These are phyloP conservation scores for Xylariaceae sp. DNA, from an alignment of 2,329 filamentous ascomycete species.

Conservation along the genomic window DNA sequence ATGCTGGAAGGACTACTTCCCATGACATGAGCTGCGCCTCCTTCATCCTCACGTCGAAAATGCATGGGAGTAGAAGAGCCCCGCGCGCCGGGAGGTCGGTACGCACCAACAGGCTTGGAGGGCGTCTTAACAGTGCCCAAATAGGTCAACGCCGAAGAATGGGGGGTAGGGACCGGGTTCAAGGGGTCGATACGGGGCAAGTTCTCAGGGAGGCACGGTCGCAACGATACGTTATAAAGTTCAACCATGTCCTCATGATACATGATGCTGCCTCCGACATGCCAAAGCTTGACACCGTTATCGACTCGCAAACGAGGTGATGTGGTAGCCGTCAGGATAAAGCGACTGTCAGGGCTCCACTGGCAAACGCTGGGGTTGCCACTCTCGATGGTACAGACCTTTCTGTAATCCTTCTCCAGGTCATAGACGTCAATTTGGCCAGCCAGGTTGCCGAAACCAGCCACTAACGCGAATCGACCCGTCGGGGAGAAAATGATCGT, in stretches of 20 bases:
- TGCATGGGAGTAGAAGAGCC: conserved; percentile 83
- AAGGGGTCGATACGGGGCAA: conserved; percentile 65
- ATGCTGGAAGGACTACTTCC: conserved; percentile 71
- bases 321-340: conserved; percentile 95
- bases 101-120: conserved; percentile 94
- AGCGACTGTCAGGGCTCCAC: conserved; percentile 94
- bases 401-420: conserved; percentile 85
- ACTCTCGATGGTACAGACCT: conserved; percentile 89
- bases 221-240: conserved; percentile 86
- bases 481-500: conserved; percentile 93
- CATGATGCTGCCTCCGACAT: conserved; percentile 81
- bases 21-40: conserved; percentile 77
- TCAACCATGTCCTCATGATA: conserved; percentile 95
- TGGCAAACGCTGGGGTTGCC: conserved; percentile 94
- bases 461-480: conserved; percentile 86
- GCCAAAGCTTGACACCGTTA: conserved; percentile 94
- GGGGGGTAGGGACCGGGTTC: conserved; percentile 66
- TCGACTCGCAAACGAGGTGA: conserved; percentile 92
- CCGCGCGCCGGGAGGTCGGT: conserved; percentile 88
- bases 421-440: conserved; percentile 98
- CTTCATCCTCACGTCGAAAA: conserved; percentile 97
- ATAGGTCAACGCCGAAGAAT: conserved; percentile 76
- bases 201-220: conserved; percentile 62
- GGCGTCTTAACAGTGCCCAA: conserved; percentile 86
- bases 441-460: conserved; percentile 94